Evolutionary conservation across 306 rosid genomes (phyloP).

Genomic region (Castanea crenata): DNA sequence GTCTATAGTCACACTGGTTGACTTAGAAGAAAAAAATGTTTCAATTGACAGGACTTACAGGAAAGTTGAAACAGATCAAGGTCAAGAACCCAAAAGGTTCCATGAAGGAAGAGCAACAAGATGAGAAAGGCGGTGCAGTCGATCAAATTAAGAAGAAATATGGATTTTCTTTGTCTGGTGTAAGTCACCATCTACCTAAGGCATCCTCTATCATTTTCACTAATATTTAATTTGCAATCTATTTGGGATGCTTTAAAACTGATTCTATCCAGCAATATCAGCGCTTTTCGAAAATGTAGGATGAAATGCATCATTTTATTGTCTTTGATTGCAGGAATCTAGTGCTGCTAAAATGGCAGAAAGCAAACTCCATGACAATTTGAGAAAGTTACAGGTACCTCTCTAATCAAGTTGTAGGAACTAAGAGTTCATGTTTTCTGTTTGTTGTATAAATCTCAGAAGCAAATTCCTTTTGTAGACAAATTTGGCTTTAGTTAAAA

Average conservation of each 20-base stretch:
- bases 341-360: constrained; percentile 57
- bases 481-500: not conserved
- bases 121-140: constrained; percentile 50
- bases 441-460: not conserved
- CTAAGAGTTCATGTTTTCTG: not conserved
- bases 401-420: not conserved
- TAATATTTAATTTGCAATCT: not conserved
- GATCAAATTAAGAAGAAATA: constrained; percentile 81
- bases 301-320: not conserved
- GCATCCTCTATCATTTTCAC: not conserved
- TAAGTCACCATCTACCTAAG: constrained; percentile 30
- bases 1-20: constrained; percentile 3
- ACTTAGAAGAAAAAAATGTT: constrained; percentile 11
- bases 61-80: constrained; percentile 74
- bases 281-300: not conserved
- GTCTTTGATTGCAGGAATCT: constrained; percentile 51
- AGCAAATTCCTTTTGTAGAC: not conserved
- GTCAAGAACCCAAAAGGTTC: constrained; percentile 50
- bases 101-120: constrained; percentile 53
- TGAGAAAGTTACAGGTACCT: constrained; percentile 56
- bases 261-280: not conserved
- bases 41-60: constrained; percentile 36
- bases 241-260: not conserved
- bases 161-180: constrained; percentile 60
- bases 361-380: constrained; percentile 70